These are phyloP conservation scores for Aspergillus tanneri DNA, from an alignment of 2,329 filamentous ascomycete species.

Conservation along the genomic window DNA sequence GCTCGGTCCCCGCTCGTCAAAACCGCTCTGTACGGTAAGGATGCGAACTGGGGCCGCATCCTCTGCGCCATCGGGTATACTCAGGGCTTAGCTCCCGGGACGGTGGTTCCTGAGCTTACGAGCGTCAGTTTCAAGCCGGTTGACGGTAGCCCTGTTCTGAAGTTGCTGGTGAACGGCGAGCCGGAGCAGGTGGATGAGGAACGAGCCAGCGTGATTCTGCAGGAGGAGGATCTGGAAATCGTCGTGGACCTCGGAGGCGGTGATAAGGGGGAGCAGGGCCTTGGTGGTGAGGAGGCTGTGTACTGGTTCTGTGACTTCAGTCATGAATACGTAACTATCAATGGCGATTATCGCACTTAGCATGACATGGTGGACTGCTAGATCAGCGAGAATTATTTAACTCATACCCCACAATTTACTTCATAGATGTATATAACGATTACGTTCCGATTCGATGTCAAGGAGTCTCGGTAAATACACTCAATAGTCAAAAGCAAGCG, in stretches of 20 bases:
- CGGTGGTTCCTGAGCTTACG: constrained; percentile 56
- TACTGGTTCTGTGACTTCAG: constrained; percentile 69
- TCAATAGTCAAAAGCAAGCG: too few relatives aligned
- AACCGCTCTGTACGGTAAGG: constrained; percentile 92
- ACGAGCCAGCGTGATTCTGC: constrained; percentile 58
- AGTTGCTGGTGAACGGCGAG: constrained; percentile 60
- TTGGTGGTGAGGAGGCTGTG: constrained; percentile 53
- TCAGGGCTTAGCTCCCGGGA: constrained; percentile 46
- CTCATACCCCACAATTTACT: too few relatives aligned
- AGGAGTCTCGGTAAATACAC: too few relatives aligned
- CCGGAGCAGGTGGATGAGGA: constrained; percentile 62
- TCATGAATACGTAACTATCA: constrained; percentile 69
- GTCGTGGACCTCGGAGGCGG: constrained; percentile 58
- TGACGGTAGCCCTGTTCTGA: constrained; percentile 57
- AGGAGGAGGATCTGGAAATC: constrained; percentile 63
- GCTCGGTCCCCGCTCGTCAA: constrained; percentile 92
- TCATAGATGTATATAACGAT: too few relatives aligned
- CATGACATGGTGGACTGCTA: not conserved
- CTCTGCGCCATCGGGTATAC: constrained; percentile 89
- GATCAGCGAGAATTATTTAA: too few relatives aligned
- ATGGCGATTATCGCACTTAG: constrained; percentile 65
- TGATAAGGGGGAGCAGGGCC: constrained; percentile 39
- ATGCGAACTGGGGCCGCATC: constrained; percentile 98
- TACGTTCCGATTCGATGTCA: too few relatives aligned
- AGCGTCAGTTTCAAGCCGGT: constrained; percentile 62